These are phyloP conservation scores for Panus rudis DNA, from an alignment of 768 basidiomycete species.

Conservation along the genomic window DNA sequence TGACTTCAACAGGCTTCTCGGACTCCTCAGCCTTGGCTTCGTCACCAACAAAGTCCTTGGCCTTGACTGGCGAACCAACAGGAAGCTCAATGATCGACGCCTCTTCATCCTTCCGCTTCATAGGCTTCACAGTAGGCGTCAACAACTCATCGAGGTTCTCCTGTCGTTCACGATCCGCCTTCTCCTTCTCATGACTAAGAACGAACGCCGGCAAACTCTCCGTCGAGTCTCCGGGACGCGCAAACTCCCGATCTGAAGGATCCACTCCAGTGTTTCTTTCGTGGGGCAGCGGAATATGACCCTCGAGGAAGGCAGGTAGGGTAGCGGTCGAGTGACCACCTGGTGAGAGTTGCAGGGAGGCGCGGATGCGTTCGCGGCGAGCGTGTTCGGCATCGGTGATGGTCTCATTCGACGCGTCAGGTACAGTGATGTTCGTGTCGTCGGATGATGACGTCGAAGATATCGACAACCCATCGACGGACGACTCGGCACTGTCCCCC, in stretches of 20 bases:
- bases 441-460: background rate
- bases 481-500: background rate
- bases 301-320: constrained; percentile 23
- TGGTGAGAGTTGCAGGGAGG: constrained; percentile 11
- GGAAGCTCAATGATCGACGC: background rate
- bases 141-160: background rate
- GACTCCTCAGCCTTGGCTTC: background rate
- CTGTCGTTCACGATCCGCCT: too few relatives aligned
- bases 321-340: constrained; percentile 25
- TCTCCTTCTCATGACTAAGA: too few relatives aligned
- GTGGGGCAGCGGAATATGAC: constrained; percentile 16
- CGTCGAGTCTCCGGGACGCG: constrained; percentile 69
- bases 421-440: background rate
- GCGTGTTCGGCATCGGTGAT: constrained; percentile 4
- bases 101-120: constrained; percentile 2
- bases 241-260: constrained; percentile 68
- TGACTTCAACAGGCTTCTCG: constrained; percentile 6
- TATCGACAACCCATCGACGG: constrained; percentile 4
- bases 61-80: background rate
- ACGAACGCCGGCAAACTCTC: constrained; percentile 46
- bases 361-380: constrained; percentile 12
- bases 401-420: background rate
- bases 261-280: constrained; percentile 48
- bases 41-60: background rate
- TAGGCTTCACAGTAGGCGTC: constrained; percentile 4